Base-by-base conservation (phyloP, 2,329 filamentous ascomycete genomes). In the Scytalidium lignicola region DNA sequence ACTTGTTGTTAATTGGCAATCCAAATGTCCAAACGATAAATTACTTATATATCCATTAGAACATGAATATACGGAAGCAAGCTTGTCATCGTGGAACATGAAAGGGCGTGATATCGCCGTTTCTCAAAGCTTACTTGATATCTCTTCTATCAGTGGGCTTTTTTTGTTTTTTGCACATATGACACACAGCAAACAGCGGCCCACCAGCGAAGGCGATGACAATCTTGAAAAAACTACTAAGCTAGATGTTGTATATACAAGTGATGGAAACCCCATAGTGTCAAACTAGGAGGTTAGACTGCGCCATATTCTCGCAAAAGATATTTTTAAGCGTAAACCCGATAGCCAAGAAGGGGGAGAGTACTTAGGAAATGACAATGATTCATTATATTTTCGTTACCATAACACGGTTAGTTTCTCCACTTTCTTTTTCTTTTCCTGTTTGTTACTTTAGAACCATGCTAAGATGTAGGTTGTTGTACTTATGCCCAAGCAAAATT, bases 321-420 rank as follows among this genome's bases (percentile, higher is more conserved):
- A 10, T 20, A 40, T 46, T 1, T 52, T 56, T 29, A 22, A 51
- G 23, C 22, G 42, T 2, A 20, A 49, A n/a, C 53, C 55, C 4
- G 55, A 58, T 28, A 47, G 51, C 17, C 51, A 58, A 41, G 52
- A 58, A 1, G 51, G 52, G 37, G 48, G 48, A 19, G 53, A 49
- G 1, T 52, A 28, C 29, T 52, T 50, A 18, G 49, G 55, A 15
- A 56, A 58, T 32, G 56, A 55, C 29, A 49, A 52, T 19, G 49
- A 52, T 19, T 45, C 43, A 2, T 23, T 41, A 9, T 54, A 49
- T 2, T 50, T 55, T 18, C 52, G 54, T n/a, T 57, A 58, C 43
- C 50, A 50, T 43, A 44, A 48, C 18, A 57, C 55, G 28, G 55
- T 57, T 8, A 15, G 32, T 37, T 13, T 9, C 32, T 37, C 32